Evolutionary conservation across 192 early-diverging fungal genomes (phyloP).

Genomic region (Funneliformis geosporum): DNA sequence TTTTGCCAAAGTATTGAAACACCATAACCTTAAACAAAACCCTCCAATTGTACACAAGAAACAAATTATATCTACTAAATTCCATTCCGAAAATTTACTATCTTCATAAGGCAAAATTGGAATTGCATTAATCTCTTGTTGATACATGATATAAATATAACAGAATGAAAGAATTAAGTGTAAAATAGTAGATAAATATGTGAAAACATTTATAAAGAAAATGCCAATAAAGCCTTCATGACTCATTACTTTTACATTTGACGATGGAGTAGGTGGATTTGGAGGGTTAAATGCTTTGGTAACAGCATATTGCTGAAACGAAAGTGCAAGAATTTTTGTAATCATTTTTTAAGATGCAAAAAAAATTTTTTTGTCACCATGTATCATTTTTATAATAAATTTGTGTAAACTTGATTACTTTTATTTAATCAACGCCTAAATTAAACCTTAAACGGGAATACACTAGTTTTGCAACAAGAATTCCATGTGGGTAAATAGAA

Average conservation of each 20-base stretch:
- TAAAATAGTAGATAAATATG: not conserved
- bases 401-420: too few species aligned
- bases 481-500: too few species aligned
- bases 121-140: not conserved
- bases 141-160: conserved; percentile 27
- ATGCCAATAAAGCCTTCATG: not conserved
- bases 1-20: not conserved
- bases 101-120: not conserved
- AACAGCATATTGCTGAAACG: not conserved
- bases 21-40: conserved; percentile 18
- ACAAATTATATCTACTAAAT: not conserved
- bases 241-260: not conserved
- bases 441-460: too few species aligned
- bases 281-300: not conserved
- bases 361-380: too few species aligned
- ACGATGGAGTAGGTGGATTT: not conserved
- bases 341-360: not conserved
- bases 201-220: not conserved
- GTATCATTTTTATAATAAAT: too few species aligned
- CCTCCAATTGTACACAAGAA: not conserved
- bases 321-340: not conserved
- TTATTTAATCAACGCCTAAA: too few species aligned
- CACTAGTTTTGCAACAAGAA: too few species aligned
- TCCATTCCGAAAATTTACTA: conserved; percentile 1
- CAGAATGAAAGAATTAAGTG: not conserved